Conservation (phyloP, 768 basidiomycete species). For the Leucosporidium yakuticum region DNA sequence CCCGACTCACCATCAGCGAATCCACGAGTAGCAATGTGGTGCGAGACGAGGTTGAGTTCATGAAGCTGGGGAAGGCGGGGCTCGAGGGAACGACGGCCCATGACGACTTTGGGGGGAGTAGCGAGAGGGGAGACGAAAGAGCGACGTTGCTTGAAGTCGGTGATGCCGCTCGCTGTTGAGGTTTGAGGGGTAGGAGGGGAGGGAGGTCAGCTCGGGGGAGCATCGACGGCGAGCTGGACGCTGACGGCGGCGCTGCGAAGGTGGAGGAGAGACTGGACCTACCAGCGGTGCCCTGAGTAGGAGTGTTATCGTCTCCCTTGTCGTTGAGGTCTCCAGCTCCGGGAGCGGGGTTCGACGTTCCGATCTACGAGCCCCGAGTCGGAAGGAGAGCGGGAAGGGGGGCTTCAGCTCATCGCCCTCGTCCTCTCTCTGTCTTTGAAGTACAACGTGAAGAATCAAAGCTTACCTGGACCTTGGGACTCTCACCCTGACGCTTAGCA, state of each 20-base stretch:
- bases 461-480: not conserved
- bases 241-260: too few relatives aligned
- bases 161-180: not conserved
- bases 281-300: too few relatives aligned
- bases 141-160: not conserved
- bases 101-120: too few relatives aligned
- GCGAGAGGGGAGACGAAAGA: too few relatives aligned
- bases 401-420: not conserved
- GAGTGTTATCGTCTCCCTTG: too few relatives aligned
- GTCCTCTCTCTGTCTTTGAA: not conserved
- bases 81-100: too few relatives aligned
- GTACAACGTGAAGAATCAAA: too few relatives aligned
- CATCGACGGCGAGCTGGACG: too few relatives aligned
- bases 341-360: not conserved
- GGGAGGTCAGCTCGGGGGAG: too few relatives aligned
- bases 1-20: not conserved
- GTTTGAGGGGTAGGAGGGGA: not conserved
- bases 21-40: not conserved
- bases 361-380: not conserved
- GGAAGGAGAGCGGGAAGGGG: not conserved
- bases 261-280: too few relatives aligned
- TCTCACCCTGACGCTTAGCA: too few relatives aligned
- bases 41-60: slow-evolving; percentile 1
- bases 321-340: not conserved
- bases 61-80: too few relatives aligned